Evolutionary conservation across 495 filamentous ascomycete genomes (phyloP).

Genomic region (Pyrenopolyporus hunteri): DNA sequence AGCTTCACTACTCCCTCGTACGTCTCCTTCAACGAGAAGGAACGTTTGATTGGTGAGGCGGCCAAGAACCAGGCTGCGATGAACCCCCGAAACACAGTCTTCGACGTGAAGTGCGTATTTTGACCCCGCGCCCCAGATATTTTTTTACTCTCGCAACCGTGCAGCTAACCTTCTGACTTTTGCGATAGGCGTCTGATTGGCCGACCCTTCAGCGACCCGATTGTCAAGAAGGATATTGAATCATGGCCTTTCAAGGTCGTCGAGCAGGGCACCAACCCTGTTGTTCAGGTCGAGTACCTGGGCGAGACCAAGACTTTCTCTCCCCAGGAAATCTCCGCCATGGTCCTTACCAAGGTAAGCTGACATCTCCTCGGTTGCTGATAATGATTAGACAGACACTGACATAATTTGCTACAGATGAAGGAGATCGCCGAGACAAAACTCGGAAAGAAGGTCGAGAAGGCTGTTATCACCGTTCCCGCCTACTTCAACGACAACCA

Average conservation of each 20-base stretch:
- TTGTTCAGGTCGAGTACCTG: slow-evolving; percentile 95
- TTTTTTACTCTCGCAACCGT: neutral
- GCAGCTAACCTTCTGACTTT: slow-evolving; percentile 36
- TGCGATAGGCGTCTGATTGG: slow-evolving; percentile 82
- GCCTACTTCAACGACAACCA: slow-evolving; percentile 99
- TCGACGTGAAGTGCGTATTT: slow-evolving; percentile 87
- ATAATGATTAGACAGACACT: slow-evolving; percentile 10
- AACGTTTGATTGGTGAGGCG: slow-evolving; percentile 97
- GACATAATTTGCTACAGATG: slow-evolving; percentile 66
- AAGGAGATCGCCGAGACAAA: slow-evolving; percentile 97
- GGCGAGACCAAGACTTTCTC: slow-evolving; percentile 94
- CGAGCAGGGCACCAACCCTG: slow-evolving; percentile 86
- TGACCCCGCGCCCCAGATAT: neutral
- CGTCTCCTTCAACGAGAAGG: slow-evolving; percentile 97
- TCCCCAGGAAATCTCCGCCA: slow-evolving; percentile 96
- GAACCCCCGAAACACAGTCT: slow-evolving; percentile 97
- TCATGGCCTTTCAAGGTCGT: slow-evolving; percentile 98
- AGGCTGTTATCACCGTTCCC: slow-evolving; percentile 96
- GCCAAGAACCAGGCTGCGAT: slow-evolving; percentile 99
- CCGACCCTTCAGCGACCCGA: slow-evolving; percentile 90
- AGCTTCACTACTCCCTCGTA: slow-evolving; percentile 98
- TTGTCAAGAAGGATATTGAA: slow-evolving; percentile 97
- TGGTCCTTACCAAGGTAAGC: slow-evolving; percentile 86
- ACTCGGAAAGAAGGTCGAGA: slow-evolving; percentile 95
- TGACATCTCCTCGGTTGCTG: neutral